Conservation (phyloP, 208 protist genomes). For the Vickermania ingenoplastis region DNA sequence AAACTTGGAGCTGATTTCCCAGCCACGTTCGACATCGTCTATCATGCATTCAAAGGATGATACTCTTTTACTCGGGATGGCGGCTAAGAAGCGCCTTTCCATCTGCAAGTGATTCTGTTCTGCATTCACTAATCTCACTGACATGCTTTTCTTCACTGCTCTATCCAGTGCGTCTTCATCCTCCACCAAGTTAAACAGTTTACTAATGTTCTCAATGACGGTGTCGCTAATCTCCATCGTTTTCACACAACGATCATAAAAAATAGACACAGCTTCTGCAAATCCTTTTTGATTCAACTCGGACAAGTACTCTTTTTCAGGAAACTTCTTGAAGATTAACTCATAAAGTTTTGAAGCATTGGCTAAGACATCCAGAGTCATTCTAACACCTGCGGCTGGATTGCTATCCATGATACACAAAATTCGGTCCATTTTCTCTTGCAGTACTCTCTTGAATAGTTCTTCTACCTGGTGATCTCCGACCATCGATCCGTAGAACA, state of each 20-base stretch:
- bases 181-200: conserved; percentile 37
- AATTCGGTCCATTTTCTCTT: not conserved
- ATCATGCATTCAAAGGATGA: conserved; percentile 61
- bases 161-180: conserved; percentile 65
- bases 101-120: conserved; percentile 26
- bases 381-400: not conserved
- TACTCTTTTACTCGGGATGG: conserved; percentile 36
- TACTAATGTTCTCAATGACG: conserved; percentile 23
- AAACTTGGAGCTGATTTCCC: not conserved
- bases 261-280: conserved; percentile 40
- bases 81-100: conserved; percentile 40
- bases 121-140: conserved; percentile 41
- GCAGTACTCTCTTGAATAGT: not conserved
- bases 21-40: conserved; percentile 30
- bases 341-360: conserved; percentile 8
- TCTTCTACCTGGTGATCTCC: not conserved
- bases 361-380: not conserved
- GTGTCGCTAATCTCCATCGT: conserved; percentile 9
- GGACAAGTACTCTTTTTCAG: not conserved
- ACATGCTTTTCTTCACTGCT: conserved; percentile 37
- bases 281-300: conserved; percentile 10
- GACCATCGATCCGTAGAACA: not conserved
- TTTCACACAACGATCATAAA: conserved; percentile 34
- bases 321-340: conserved; percentile 4
- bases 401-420: conserved; percentile 1